These are phyloP conservation scores for Leishmania martiniquensis DNA, from an alignment of 208 protist genomes.

Conservation along the genomic window DNA sequence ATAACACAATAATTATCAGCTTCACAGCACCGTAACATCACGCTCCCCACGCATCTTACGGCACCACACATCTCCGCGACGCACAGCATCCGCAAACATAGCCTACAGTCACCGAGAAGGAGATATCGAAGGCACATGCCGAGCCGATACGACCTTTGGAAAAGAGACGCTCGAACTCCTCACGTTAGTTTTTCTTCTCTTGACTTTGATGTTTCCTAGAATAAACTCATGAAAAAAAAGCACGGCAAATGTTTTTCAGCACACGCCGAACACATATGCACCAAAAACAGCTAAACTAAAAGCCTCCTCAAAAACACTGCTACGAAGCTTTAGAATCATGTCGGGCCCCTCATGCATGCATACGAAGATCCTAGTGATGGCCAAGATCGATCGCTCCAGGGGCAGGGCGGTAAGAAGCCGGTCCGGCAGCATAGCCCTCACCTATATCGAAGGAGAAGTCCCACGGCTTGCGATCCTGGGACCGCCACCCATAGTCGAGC, in stretches of 20 bases:
- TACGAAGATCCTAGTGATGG: conserved; percentile 50
- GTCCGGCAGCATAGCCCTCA: conserved; percentile 86
- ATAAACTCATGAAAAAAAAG: not conserved
- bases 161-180: not conserved
- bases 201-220: not conserved
- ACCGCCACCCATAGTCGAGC: conserved; percentile 81
- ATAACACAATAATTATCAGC: too few relatives aligned
- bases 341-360: not conserved
- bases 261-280: not conserved
- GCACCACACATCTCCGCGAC: not conserved
- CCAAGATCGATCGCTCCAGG: conserved; percentile 77
- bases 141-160: not conserved
- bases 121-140: not conserved
- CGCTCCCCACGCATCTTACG: too few relatives aligned
- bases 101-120: not conserved
- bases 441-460: conserved; percentile 90
- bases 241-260: not conserved
- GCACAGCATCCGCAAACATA: not conserved
- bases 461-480: conserved; percentile 83
- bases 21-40: too few relatives aligned
- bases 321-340: not conserved
- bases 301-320: not conserved
- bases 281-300: not conserved
- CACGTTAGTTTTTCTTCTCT: not conserved
- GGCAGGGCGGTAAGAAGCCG: conserved; percentile 64